phyloP scores from a whole-genome alignment of 768 basidiomycete species.

The Lactarius indigo region DNA sequence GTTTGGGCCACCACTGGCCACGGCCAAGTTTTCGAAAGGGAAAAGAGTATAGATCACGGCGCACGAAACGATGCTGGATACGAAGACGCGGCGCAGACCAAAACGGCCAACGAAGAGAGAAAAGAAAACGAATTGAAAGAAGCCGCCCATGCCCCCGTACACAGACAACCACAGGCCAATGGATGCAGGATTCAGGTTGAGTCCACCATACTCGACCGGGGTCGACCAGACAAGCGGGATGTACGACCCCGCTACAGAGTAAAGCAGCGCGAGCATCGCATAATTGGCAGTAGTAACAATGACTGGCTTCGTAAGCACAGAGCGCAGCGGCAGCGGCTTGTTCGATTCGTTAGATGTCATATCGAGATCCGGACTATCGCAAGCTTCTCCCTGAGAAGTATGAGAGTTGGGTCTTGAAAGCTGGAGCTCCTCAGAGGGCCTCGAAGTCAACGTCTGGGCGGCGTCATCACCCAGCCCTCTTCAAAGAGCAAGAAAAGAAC shows the following conservation, averaged over 20 bases:
- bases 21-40: constrained; percentile 23
- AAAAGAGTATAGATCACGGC: constrained; percentile 29
- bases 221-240: constrained; percentile 43
- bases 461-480: not conserved
- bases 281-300: constrained; percentile 43
- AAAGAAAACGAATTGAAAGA: constrained; percentile 39
- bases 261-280: constrained; percentile 41
- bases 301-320: constrained; percentile 27
- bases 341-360: not conserved
- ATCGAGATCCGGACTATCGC: not conserved
- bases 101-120: constrained; percentile 34
- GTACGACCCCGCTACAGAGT: constrained; percentile 39
- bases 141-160: constrained; percentile 36
- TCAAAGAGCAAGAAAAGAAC: not conserved
- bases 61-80: constrained; percentile 28
- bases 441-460: not conserved
- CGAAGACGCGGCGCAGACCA: constrained; percentile 36
- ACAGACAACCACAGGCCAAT: constrained; percentile 38
- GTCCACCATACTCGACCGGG: constrained; percentile 27
- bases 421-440: not conserved
- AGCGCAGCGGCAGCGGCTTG: constrained; percentile 33
- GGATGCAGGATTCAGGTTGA: constrained; percentile 35
- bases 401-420: not conserved
- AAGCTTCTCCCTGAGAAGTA: not conserved
- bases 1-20: not conserved